Percentiles rank a stretch among this genome's conserved stretches.
Evolutionary conservation across 805 yeast genomes (phyloP).

Genomic region (Myxozyma neotropica): DNA sequence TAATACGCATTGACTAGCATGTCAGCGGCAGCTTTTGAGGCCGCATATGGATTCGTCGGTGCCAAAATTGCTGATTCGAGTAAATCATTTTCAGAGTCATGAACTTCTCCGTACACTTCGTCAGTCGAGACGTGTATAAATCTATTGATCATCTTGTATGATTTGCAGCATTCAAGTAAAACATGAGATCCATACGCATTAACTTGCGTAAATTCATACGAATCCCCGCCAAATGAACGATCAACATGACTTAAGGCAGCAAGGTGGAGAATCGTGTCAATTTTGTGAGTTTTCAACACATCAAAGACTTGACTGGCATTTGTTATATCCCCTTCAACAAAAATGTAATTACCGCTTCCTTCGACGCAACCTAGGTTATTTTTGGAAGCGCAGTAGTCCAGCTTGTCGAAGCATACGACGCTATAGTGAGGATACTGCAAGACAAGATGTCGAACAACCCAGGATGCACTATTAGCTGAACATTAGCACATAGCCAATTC

Average conservation of each 20-base stretch:
- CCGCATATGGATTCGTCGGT: slow-evolving; percentile 62
- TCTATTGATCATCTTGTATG: slow-evolving; percentile 29
- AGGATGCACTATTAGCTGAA: slow-evolving; percentile 47
- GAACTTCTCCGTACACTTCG: slow-evolving; percentile 59
- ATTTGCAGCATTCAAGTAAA: slow-evolving; percentile 49
- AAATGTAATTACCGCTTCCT: slow-evolving; percentile 36
- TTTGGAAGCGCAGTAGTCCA: slow-evolving; percentile 50
- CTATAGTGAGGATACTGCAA: slow-evolving; percentile 38
- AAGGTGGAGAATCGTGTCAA: slow-evolving; percentile 50
- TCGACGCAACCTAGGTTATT: slow-evolving; percentile 42
- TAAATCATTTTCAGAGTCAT: slow-evolving; percentile 36
- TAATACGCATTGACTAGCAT: slow-evolving; percentile 51
- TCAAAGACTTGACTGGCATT: slow-evolving; percentile 36
- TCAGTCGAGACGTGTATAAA: slow-evolving; percentile 59
- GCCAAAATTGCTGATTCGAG: slow-evolving; percentile 46
- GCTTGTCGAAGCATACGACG: slow-evolving; percentile 52
- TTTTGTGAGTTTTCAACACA: slow-evolving; percentile 34
- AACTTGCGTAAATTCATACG: slow-evolving; percentile 49
- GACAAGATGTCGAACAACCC: slow-evolving; percentile 48
- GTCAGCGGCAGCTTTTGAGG: slow-evolving; percentile 59
- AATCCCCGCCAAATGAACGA: slow-evolving; percentile 49
- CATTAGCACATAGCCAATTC: neutral
- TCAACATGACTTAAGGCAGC: slow-evolving; percentile 64
- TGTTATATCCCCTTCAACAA: slow-evolving; percentile 46
- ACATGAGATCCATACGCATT: slow-evolving; percentile 54